Conservation (phyloP, 352 stramenopile species). For the Phytophthora vignae region DNA sequence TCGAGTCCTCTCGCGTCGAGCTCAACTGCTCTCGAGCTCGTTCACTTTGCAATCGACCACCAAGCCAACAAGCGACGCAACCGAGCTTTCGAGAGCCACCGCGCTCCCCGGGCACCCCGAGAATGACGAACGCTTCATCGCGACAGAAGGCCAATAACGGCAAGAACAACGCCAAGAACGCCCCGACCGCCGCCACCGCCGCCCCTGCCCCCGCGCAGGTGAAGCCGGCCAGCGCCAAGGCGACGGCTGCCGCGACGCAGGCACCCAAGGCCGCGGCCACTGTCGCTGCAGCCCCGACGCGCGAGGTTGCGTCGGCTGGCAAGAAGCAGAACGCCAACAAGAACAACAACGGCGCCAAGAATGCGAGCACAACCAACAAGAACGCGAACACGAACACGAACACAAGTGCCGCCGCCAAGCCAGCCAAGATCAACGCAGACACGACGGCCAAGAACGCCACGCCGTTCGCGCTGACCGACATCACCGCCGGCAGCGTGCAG, state of each 20-base stretch:
- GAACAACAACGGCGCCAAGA: too few relatives aligned
- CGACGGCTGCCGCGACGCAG: neutral
- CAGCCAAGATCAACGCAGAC: neutral
- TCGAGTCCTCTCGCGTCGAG: too few relatives aligned
- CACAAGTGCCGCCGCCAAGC: neutral
- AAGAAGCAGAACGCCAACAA: neutral
- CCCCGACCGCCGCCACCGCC: neutral
- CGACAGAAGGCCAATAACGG: conserved; percentile 6
- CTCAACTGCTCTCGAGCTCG: neutral
- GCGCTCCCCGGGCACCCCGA: neutral
- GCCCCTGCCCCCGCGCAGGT: neutral
- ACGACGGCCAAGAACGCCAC: too few relatives aligned
- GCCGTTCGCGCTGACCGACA: conserved; percentile 3
- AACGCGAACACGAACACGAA: conserved; percentile 1
- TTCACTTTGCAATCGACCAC: conserved; percentile 10
- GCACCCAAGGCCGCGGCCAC: neutral
- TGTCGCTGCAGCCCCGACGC: neutral
- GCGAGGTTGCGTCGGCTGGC: neutral
- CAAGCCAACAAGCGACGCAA: conserved; percentile 1
- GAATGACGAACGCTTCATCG: conserved; percentile 1
- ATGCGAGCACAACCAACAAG: neutral
- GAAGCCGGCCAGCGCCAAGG: neutral
- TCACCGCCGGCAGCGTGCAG: conserved; percentile 11
- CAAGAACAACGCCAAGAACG: conserved; percentile 4
- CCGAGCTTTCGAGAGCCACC: conserved; percentile 3